Evolutionary conservation across 768 basidiomycete species (phyloP).

Genomic region (Lentinus brumalis): DNA sequence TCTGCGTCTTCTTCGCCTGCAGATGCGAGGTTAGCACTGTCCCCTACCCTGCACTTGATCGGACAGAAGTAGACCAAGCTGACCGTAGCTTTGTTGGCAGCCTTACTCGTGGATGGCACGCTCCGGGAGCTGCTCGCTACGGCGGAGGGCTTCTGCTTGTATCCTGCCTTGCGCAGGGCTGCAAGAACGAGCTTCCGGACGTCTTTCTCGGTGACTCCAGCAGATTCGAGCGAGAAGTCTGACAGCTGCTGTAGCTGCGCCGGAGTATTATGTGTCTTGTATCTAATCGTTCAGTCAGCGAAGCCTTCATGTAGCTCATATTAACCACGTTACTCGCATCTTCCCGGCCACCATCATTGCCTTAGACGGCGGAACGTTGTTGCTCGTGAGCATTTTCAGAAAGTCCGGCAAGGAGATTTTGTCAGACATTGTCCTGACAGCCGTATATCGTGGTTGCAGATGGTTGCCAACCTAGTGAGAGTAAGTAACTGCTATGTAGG

Average conservation of each 20-base stretch:
- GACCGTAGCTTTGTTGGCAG: constrained; percentile 21
- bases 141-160: constrained; percentile 32
- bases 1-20: constrained; percentile 49
- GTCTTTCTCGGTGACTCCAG: constrained; percentile 67
- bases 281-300: constrained; percentile 42
- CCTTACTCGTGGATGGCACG: constrained; percentile 5
- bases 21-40: constrained; percentile 17
- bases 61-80: constrained; percentile 6
- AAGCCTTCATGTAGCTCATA: not conserved
- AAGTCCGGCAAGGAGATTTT: constrained; percentile 68
- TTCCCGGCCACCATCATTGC: constrained; percentile 74
- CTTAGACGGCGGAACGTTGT: constrained; percentile 57
- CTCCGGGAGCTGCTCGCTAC: not conserved
- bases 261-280: constrained; percentile 69
- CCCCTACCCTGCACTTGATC: not conserved
- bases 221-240: constrained; percentile 55
- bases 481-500: no score
- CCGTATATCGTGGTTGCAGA: constrained; percentile 8
- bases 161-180: constrained; percentile 68
- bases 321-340: constrained; percentile 47
- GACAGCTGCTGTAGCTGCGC: constrained; percentile 57
- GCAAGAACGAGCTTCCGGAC: constrained; percentile 59
- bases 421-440: constrained; percentile 26
- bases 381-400: constrained; percentile 62
- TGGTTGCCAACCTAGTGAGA: not conserved